Evolutionary conservation across 176 grass and related monocot genomes (phyloP).

Genomic region (Aegilops bicornis): DNA sequence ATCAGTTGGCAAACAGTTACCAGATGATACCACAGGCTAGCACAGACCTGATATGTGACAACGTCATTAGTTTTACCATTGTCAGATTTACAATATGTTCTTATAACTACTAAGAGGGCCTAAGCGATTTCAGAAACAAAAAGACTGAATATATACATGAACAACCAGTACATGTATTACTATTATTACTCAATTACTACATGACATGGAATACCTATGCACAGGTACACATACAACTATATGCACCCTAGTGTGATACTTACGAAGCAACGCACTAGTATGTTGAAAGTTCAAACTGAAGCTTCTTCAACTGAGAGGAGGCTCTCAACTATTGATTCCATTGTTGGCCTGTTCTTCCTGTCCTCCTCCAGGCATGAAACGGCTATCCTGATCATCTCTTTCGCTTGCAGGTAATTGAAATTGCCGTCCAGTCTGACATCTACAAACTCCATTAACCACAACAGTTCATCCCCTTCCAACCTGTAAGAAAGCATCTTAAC

Average conservation of each 20-base stretch:
- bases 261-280: background rate
- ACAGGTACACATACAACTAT: background rate
- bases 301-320: conserved; percentile 30
- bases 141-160: background rate
- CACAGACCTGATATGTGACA: background rate
- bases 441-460: conserved; percentile 42
- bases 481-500: conserved; percentile 32
- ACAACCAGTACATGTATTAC: background rate
- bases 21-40: background rate
- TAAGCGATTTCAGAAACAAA: background rate
- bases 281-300: background rate
- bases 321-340: conserved; percentile 47
- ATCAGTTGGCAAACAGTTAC: background rate
- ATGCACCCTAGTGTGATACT: no score
- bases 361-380: conserved; percentile 50
- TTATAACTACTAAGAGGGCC: background rate
- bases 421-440: conserved; percentile 36
- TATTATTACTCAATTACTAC: background rate
- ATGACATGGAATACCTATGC: background rate
- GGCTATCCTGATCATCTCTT: conserved; percentile 32
- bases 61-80: background rate
- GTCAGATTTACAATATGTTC: background rate
- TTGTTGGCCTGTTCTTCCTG: conserved; percentile 39
- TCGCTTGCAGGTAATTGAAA: conserved; percentile 19
- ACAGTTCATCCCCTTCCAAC: background rate